These are phyloP conservation scores for Bremia lactucae DNA, from an alignment of 352 stramenopile species.

Conservation along the genomic window DNA sequence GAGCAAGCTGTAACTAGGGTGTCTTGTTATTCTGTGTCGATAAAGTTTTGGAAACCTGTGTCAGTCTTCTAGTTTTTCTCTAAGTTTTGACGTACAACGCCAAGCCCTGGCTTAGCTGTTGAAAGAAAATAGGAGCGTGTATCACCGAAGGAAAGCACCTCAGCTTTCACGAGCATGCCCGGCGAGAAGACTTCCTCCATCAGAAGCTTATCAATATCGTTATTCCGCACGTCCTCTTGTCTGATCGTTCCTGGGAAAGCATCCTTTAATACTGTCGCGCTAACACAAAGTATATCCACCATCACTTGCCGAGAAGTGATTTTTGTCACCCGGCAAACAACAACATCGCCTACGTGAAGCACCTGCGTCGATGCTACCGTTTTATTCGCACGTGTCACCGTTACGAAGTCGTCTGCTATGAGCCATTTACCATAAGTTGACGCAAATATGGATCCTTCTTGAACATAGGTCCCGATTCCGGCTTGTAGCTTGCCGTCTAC, in stretches of 20 bases:
- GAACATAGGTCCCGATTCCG: slow-evolving; percentile 41
- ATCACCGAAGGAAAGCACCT: slow-evolving; percentile 78
- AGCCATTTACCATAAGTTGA: slow-evolving; percentile 47
- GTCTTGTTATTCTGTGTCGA: background rate
- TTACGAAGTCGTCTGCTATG: slow-evolving; percentile 31
- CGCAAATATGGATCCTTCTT: slow-evolving; percentile 54
- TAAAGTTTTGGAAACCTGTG: slow-evolving; percentile 24
- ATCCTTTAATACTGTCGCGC: slow-evolving; percentile 63
- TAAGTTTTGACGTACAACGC: slow-evolving; percentile 37
- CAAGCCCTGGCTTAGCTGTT: slow-evolving; percentile 57
- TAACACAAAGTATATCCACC: slow-evolving; percentile 67
- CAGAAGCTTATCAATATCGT: slow-evolving; percentile 74
- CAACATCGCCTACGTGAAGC: slow-evolving; percentile 48
- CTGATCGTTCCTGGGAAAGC: slow-evolving; percentile 70
- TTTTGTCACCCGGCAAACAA: slow-evolving; percentile 58
- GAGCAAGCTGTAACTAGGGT: background rate
- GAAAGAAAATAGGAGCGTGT: slow-evolving; percentile 81
- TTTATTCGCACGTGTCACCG: slow-evolving; percentile 37
- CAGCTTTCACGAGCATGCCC: slow-evolving; percentile 60
- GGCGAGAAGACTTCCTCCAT: slow-evolving; percentile 69
- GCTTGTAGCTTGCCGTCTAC: slow-evolving; percentile 26
- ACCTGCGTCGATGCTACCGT: slow-evolving; percentile 61
- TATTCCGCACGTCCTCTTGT: slow-evolving; percentile 64
- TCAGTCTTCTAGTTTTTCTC: slow-evolving; percentile 37
- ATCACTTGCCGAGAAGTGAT: slow-evolving; percentile 64